Percentiles rank a stretch among this genome's conserved stretches.
Conservation (phyloP, 1,139 yeast species). For the Hansenula sp. region DNA sequence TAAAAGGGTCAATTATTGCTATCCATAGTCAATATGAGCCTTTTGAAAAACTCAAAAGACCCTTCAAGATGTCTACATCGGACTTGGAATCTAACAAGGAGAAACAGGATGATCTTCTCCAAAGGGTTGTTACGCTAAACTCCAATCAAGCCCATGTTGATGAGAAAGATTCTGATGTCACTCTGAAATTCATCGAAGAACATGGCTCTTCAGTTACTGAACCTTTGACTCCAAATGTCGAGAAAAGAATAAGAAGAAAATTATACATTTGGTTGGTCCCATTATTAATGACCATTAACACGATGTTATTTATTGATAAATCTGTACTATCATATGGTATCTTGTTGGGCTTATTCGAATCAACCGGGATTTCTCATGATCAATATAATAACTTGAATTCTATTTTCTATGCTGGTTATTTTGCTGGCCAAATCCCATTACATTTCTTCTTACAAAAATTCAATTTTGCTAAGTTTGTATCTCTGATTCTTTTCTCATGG, state of each 20-base stretch:
- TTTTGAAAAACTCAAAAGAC: too few relatives aligned
- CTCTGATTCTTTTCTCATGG: conserved; percentile 28
- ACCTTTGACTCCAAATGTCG: conserved; percentile 25
- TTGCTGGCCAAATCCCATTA: conserved; percentile 31
- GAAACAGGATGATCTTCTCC: neutral
- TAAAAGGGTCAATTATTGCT: too few relatives aligned
- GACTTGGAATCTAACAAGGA: neutral
- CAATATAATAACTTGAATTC: conserved; percentile 36
- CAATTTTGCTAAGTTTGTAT: conserved; percentile 28
- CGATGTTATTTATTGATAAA: conserved; percentile 41
- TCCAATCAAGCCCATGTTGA: conserved; percentile 1
- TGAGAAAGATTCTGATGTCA: conserved; percentile 30
- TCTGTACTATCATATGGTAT: conserved; percentile 42
- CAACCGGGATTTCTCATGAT: conserved; percentile 34
- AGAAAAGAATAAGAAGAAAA: conserved; percentile 26
- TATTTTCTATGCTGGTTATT: conserved; percentile 43
- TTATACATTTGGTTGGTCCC: conserved; percentile 21
- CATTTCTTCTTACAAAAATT: conserved; percentile 33
- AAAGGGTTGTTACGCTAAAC: neutral
- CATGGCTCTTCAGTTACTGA: conserved; percentile 18
- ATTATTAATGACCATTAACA: conserved; percentile 29
- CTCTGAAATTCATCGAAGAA: conserved; percentile 28
- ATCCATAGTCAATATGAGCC: too few relatives aligned
- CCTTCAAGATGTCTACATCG: neutral
- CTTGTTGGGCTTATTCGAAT: conserved; percentile 40